A percentile compares a stretch with the other conserved stretches of the same genome.
Evolutionary conservation across 441 rosid species (phyloP).

Genomic region (Daphne laureola): DNA sequence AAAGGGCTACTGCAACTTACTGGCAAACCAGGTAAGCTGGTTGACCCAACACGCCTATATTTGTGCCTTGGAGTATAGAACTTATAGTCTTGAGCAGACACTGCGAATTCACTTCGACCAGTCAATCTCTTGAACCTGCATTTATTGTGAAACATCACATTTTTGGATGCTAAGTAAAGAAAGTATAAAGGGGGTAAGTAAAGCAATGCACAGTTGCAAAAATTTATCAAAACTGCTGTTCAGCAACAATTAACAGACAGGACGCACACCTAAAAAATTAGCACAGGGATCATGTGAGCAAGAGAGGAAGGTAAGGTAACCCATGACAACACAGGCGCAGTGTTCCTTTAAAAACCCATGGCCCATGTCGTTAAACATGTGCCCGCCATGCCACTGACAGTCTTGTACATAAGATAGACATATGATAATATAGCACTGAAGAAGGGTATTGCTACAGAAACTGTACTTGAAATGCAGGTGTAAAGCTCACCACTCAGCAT

Average conservation of each 20-base stretch:
- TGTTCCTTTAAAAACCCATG: neutral
- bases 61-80: conserved; percentile 93
- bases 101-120: conserved; percentile 70
- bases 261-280: neutral
- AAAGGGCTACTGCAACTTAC: conserved; percentile 33
- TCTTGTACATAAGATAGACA: neutral
- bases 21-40: conserved; percentile 49
- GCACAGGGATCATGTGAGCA: conserved; percentile 1
- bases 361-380: neutral
- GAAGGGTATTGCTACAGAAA: neutral
- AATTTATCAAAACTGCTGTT: neutral
- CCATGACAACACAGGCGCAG: neutral
- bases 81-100: conserved; percentile 72
- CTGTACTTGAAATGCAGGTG: neutral
- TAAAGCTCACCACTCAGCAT: conserved; percentile 75
- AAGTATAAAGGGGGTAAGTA: neutral
- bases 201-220: neutral
- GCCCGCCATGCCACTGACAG: neutral
- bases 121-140: conserved; percentile 80
- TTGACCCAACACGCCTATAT: conserved; percentile 45
- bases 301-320: neutral
- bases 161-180: neutral
- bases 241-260: neutral
- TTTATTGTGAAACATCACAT: conserved; percentile 11
- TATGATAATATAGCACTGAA: neutral